These are phyloP conservation scores for Globisporangium iwayamae DNA, from an alignment of 352 stramenopile genomes.

Conservation along the genomic window DNA sequence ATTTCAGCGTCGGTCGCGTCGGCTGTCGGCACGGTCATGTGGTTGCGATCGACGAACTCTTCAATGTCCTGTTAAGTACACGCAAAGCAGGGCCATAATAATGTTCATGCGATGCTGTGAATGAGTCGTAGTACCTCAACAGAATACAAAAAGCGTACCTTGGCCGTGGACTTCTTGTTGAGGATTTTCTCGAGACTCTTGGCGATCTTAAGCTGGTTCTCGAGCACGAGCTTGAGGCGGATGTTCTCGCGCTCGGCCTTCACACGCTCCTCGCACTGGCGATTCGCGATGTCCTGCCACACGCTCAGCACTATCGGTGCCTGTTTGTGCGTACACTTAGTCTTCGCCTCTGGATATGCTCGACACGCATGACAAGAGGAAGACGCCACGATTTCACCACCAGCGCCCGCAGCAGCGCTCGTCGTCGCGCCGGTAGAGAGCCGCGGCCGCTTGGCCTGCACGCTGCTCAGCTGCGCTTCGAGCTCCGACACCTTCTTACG, in stretches of 20 bases:
- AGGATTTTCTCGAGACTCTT: constrained; percentile 30
- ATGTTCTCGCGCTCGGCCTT: constrained; percentile 58
- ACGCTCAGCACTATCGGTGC: constrained; percentile 2
- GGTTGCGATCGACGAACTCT: background rate
- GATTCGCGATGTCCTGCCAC: constrained; percentile 18
- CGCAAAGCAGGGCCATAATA: background rate
- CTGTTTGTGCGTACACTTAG: background rate
- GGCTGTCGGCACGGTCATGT: background rate
- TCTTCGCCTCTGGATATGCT: background rate
- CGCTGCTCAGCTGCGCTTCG: constrained; percentile 16
- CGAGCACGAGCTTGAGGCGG: constrained; percentile 28
- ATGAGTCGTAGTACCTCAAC: too few relatives aligned
- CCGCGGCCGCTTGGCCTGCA: constrained; percentile 19
- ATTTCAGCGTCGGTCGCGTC: background rate
- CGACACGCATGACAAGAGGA: background rate
- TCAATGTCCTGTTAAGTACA: background rate
- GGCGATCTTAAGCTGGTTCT: constrained; percentile 44
- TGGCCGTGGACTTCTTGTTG: background rate
- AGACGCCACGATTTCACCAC: background rate
- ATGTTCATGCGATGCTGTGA: background rate
- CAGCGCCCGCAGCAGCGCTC: too few relatives aligned
- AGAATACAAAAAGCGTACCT: background rate
- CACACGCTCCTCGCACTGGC: constrained; percentile 25
- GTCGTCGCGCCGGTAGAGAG: background rate
- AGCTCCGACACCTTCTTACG: constrained; percentile 13